Conservation (phyloP, 1,284 basidiomycete species). For the Moniliophthora roreri region DNA sequence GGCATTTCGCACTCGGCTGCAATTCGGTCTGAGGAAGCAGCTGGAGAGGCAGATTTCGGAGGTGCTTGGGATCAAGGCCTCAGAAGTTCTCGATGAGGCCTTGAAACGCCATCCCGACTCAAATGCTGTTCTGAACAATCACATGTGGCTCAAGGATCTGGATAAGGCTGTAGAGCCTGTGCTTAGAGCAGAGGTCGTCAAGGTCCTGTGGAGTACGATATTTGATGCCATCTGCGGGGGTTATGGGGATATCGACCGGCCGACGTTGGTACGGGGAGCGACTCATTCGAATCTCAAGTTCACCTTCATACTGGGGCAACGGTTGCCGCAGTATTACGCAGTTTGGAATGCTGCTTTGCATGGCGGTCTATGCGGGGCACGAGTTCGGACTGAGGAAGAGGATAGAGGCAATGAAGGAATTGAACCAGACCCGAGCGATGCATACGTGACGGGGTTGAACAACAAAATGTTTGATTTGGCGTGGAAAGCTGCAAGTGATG, state of each 20-base stretch:
- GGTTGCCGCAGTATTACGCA: no score
- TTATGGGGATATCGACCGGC: no score
- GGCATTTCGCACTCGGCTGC: no score
- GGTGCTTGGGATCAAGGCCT: background rate
- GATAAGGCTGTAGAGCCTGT: background rate
- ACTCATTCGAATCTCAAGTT: no score
- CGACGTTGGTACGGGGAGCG: no score
- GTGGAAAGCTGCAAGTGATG: background rate
- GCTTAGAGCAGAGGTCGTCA: background rate
- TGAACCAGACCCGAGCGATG: background rate
- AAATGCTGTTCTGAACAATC: background rate
- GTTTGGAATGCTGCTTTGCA: no score
- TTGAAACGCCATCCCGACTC: background rate
- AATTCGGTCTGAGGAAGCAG: no score
- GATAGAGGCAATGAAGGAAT: no score
- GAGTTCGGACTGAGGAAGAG: no score
- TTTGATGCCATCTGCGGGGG: background rate
- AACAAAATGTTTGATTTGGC: conserved; percentile 6
- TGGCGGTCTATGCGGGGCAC: no score
- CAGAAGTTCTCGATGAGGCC: background rate
- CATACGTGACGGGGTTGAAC: background rate
- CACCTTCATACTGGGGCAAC: no score
- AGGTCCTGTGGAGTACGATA: background rate
- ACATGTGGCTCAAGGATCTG: background rate
- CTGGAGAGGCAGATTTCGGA: no score